Percentiles rank a stretch among this genome's conserved stretches.
phyloP scores from a whole-genome alignment of 2,329 filamentous ascomycete species.

The Colletotrichum tropicicola region DNA sequence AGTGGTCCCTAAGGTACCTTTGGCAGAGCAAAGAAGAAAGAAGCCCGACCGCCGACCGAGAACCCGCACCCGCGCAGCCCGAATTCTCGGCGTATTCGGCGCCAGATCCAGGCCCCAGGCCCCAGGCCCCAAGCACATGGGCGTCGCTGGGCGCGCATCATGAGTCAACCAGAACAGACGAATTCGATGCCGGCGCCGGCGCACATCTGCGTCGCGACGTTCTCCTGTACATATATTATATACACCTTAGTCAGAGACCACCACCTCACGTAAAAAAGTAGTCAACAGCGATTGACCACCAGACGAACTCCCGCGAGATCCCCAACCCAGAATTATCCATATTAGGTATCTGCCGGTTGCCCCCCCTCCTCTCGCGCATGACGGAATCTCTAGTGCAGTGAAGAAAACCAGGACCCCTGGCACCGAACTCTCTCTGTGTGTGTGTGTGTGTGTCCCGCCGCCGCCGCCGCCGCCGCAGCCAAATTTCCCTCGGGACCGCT shows the following conservation, averaged over 20 bases:
- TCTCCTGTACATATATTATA: too few relatives aligned
- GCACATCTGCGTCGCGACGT: too few relatives aligned
- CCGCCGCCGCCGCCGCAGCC: not conserved
- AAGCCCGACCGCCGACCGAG: constrained; percentile 22
- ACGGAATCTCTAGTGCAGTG: constrained; percentile 15
- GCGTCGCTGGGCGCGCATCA: constrained; percentile 14
- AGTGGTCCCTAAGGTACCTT: not conserved
- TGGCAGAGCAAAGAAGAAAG: not conserved
- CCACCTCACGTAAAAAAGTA: too few relatives aligned
- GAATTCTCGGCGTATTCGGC: constrained; percentile 21
- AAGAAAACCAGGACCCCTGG: not conserved
- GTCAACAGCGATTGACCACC: too few relatives aligned
- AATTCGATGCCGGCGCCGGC: too few relatives aligned
- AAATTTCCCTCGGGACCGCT: constrained; percentile 3
- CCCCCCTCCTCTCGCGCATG: constrained; percentile 5
- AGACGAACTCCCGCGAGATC: not conserved
- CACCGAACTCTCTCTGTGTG: constrained; percentile 8
- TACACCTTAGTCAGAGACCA: too few relatives aligned
- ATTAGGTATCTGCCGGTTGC: constrained; percentile 1
- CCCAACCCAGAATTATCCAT: not conserved
- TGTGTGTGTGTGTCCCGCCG: too few relatives aligned
- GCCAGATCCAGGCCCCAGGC: not conserved
- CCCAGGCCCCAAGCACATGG: not conserved
- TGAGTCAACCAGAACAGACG: constrained; percentile 29
- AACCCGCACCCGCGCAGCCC: constrained; percentile 4